Evolutionary conservation across 805 yeast genomes (phyloP).

Genomic region (Vanderwaltozyma yarrowii): DNA sequence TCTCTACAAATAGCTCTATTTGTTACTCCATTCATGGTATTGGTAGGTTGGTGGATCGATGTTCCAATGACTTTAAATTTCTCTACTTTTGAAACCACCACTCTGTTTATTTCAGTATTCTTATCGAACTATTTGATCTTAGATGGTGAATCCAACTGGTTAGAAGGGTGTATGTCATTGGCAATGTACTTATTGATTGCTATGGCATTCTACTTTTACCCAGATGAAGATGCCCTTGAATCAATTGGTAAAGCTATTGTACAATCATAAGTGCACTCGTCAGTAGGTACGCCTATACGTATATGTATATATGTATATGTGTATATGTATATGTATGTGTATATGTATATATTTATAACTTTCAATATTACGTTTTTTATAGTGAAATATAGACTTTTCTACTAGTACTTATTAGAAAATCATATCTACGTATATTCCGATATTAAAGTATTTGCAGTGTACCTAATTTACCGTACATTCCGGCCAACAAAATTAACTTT

Average conservation of each 20-base stretch:
- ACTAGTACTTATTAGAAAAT: too few relatives aligned
- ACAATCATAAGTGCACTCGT: too few relatives aligned
- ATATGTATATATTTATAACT: too few relatives aligned
- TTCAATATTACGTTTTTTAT: too few relatives aligned
- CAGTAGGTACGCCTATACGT: too few relatives aligned
- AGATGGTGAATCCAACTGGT: conserved; percentile 95
- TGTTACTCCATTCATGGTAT: conserved; percentile 90
- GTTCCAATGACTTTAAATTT: conserved; percentile 90
- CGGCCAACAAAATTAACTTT: too few relatives aligned
- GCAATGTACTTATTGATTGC: conserved; percentile 83
- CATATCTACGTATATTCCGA: too few relatives aligned
- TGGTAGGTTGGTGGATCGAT: conserved; percentile 85
- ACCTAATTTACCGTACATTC: too few relatives aligned
- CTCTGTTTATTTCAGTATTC: conserved; percentile 80
- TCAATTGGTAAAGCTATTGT: background rate
- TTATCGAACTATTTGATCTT: conserved; percentile 76
- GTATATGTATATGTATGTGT: too few relatives aligned
- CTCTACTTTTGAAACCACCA: conserved; percentile 88
- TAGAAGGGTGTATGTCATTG: conserved; percentile 88
- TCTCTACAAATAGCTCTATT: conserved; percentile 91
- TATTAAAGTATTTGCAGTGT: too few relatives aligned
- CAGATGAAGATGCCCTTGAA: conserved; percentile 34
- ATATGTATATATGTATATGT: too few relatives aligned
- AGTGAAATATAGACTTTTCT: too few relatives aligned
- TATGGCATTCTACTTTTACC: conserved; percentile 81